Evolutionary conservation across 2,329 filamentous ascomycete species (phyloP).

Genomic region (Alternaria burnsii): DNA sequence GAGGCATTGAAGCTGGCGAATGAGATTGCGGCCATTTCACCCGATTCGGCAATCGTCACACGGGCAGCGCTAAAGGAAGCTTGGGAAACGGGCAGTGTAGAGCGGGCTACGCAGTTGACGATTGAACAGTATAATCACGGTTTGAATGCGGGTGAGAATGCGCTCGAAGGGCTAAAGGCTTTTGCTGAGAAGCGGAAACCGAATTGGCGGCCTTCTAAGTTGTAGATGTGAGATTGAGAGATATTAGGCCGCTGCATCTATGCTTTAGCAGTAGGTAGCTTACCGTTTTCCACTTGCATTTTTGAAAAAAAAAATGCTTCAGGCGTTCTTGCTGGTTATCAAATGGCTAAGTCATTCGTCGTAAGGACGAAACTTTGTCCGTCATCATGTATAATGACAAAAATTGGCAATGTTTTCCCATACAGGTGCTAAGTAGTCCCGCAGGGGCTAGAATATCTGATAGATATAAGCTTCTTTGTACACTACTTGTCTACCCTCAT

Average conservation of each 20-base stretch:
- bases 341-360: background rate
- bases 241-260: background rate
- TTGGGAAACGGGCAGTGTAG: slow-evolving; percentile 48
- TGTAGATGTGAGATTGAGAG: slow-evolving; percentile 28
- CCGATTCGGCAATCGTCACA: slow-evolving; percentile 51
- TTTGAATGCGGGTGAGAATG: slow-evolving; percentile 58
- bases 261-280: background rate
- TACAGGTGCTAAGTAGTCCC: no score
- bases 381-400: background rate
- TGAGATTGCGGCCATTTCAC: slow-evolving; percentile 47
- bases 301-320: background rate
- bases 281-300: background rate
- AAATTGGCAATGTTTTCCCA: no score
- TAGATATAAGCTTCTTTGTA: background rate
- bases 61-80: slow-evolving; percentile 46
- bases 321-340: background rate
- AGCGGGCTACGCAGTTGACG: slow-evolving; percentile 53
- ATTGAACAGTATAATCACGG: slow-evolving; percentile 53
- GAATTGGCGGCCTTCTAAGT: slow-evolving; percentile 59
- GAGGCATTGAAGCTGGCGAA: slow-evolving; percentile 50
- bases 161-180: slow-evolving; percentile 60
- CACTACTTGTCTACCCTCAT: background rate
- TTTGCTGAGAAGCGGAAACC: slow-evolving; percentile 63
- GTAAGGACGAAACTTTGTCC: background rate
- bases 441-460: no score